Base-by-base conservation (phyloP, 345 rosid species). In the Syzygium aqueum region DNA sequence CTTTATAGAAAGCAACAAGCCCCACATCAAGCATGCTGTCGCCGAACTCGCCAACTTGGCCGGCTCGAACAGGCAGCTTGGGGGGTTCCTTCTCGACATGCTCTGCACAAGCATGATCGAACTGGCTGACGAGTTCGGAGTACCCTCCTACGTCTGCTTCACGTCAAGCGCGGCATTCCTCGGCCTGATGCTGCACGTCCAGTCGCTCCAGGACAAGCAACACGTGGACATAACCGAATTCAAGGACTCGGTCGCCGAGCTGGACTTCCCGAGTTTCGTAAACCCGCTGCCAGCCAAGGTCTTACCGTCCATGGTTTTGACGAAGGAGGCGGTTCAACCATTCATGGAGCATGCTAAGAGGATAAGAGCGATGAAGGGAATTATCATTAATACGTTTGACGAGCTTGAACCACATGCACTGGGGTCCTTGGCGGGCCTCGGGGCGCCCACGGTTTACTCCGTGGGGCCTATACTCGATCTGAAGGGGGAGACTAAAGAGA, bases 391-490 rank as follows among this genome's bases (percentile, higher is more conserved):
- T 82, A 51, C 95, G 0, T 92, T 93, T 37, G 30, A 54, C 9
- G 94, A 94, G 87, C 87, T 94, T 23, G 94, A 95, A 87, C 87
- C 94, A 0, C 53, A 84, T 27, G 91, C 93, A 5, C 12, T 93
- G 6, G 56, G 53, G 19, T 87, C 89, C 53, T 65, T 92, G 2
- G 51, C 88, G 1, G 56, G 46, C 23, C 27, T 14, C 9, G 67
- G 53, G 11, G 33, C 85, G 53, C 94, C 93, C 4, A 53, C 93
- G 2, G 80, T 95, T 52, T 94, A 90, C 13, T 78, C 93, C 0
- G 91, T 94, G 8, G 97, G 97, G 51, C 97, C 96, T 10, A 11
- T 94, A 43, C 52, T 94, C 84, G 87, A 91, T 80, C 51, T 93
- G 17, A 89, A 89, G 52, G 91, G 28, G 37, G 27, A 86, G 27